These are phyloP conservation scores for Penicillium canariense DNA, from an alignment of 495 filamentous ascomycete genomes.

Conservation along the genomic window DNA sequence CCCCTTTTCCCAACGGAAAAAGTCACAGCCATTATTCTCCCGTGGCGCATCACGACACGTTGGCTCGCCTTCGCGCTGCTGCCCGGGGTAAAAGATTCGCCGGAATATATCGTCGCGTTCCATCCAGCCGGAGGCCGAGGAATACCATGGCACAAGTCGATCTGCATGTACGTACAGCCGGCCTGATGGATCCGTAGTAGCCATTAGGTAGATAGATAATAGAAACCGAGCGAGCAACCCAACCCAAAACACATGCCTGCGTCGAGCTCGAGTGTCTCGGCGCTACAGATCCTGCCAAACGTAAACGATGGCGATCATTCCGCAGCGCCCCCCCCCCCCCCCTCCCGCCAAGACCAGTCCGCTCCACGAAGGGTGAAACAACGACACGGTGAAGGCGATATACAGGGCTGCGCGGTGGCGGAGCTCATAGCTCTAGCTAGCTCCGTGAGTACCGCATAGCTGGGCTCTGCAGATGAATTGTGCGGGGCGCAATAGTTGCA, in stretches of 20 bases:
- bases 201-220: too few relatives aligned
- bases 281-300: too few relatives aligned
- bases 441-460: neutral
- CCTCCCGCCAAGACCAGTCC: neutral
- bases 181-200: too few relatives aligned
- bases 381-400: neutral
- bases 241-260: too few relatives aligned
- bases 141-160: too few relatives aligned
- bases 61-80: conserved; percentile 3
- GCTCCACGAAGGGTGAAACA: neutral
- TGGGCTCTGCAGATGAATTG: conserved; percentile 4
- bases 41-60: neutral
- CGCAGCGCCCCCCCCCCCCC: too few relatives aligned
- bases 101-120: neutral
- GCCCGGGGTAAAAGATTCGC: conserved; percentile 15
- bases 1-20: conserved; percentile 7
- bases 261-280: too few relatives aligned
- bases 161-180: too few relatives aligned
- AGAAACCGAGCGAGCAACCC: too few relatives aligned
- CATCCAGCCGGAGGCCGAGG: conserved; percentile 1
- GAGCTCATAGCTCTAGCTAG: neutral
- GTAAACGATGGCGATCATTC: too few relatives aligned
- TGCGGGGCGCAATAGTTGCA: conserved; percentile 2
- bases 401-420: neutral
- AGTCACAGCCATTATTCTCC: conserved; percentile 17